Evolutionary conservation across 1,139 yeast genomes (phyloP).

Genomic region (Candida tropicalis): DNA sequence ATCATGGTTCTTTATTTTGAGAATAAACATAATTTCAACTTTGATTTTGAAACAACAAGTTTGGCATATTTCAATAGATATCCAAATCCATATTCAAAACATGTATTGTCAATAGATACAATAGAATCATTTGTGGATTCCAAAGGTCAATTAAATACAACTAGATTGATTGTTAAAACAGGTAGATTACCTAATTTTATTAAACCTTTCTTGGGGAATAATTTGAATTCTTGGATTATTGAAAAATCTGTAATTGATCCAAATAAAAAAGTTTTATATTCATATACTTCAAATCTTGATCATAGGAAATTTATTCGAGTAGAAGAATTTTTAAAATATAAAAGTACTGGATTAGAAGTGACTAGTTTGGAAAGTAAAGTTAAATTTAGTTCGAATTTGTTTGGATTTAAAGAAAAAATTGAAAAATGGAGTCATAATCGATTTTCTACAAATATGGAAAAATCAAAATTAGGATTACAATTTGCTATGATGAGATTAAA

Average conservation of each 20-base stretch:
- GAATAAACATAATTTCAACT: constrained; percentile 55
- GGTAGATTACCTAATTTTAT: constrained; percentile 85
- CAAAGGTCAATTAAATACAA: constrained; percentile 68
- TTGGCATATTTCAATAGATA: constrained; percentile 82
- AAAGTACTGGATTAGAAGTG: constrained; percentile 29
- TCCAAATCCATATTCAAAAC: constrained; percentile 91
- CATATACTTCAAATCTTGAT: constrained; percentile 85
- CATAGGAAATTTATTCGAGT: constrained; percentile 79
- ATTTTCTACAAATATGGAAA: constrained; percentile 67
- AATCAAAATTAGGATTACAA: constrained; percentile 72
- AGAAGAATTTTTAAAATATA: constrained; percentile 69
- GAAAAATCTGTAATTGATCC: constrained; percentile 83
- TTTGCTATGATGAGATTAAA: constrained; percentile 67
- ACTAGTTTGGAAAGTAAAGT: constrained; percentile 53
- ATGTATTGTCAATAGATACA: constrained; percentile 85
- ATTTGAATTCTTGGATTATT: constrained; percentile 79
- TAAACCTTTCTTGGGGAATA: constrained; percentile 72
- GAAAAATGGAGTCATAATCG: constrained; percentile 80
- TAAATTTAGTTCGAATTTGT: constrained; percentile 71
- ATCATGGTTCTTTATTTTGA: constrained; percentile 72
- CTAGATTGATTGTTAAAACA: constrained; percentile 73
- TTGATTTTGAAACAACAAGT: constrained; percentile 74
- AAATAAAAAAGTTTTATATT: constrained; percentile 49
- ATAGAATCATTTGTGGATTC: constrained; percentile 58
- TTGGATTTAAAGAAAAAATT: constrained; percentile 70